Evolutionary conservation across 2,329 filamentous ascomycete genomes (phyloP), one percentile per base, ranked within the genome.

Genomic region (Monosporascus sp.): DNA sequence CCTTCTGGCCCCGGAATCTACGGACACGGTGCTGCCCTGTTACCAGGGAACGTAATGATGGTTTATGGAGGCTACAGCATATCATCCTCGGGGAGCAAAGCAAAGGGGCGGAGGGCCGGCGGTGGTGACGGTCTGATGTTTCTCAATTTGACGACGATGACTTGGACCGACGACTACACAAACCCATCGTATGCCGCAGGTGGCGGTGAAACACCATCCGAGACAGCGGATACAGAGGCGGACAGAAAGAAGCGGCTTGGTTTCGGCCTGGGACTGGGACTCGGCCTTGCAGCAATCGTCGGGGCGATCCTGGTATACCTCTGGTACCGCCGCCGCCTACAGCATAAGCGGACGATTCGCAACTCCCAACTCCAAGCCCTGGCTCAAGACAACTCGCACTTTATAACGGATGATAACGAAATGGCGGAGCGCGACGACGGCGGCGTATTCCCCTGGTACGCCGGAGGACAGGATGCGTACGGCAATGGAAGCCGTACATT

Each of bases 31-130:
- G 82, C 85, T 1, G 78, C 75, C 1, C 71, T 87, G 51, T 68
- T 88, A 3, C 84, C 84, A 1, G 85, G 85, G 2, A 86, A 87
- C 58, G 75, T 87, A 2, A 84, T 88, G 81, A 82, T 87, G 77
- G 73, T 87, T 2, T 80, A 85, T 45, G 85, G 85, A 6, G 85
- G 85, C 1, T 82, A 82, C 63, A 74, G 75, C 22, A 81, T 83
- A 36, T 67, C 70, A 36, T 59, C 58, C 8, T 63, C 72, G 1
- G 62, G 60, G 14, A 63, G 62, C 44, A 64, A 64, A 15, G 44
- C 50, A 3, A 75, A 68, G 57, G 70, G 74, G 38, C 70, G 71
- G 51, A 35, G 45, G 14, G 52, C 50, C 36, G 45, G 61, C 37
- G 43, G 60, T 57, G 24, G 61, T 57, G 51, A 56, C 55, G 44